A percentile compares a stretch with the other conserved stretches of the same genome.
phyloP scores from a whole-genome alignment of 768 basidiomycete species.

The Hygrophoropsis aurantiaca region DNA sequence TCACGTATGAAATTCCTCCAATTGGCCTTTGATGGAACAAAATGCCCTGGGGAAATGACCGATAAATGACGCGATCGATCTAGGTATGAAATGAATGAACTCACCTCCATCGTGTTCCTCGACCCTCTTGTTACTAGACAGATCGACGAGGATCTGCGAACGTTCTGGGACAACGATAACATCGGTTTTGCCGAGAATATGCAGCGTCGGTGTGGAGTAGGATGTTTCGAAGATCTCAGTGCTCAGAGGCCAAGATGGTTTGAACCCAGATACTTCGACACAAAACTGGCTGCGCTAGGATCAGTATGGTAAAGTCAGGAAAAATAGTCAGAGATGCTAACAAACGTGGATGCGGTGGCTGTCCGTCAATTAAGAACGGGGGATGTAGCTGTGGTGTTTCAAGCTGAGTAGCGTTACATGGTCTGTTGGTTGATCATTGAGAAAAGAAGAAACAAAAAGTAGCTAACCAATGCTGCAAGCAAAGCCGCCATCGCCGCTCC shows the following conservation, averaged over 20 bases:
- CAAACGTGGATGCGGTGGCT: conserved; percentile 76
- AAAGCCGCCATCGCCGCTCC: conserved; percentile 76
- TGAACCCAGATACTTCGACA: conserved; percentile 74
- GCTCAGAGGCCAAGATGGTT: conserved; percentile 44
- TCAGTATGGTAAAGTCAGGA: not conserved
- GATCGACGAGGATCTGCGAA: conserved; percentile 52
- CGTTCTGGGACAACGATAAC: conserved; percentile 73
- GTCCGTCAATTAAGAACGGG: conserved; percentile 60
- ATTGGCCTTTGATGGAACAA: conserved; percentile 72
- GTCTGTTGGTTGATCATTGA: too few species aligned
- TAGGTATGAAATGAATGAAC: conserved; percentile 19
- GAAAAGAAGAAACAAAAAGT: not conserved
- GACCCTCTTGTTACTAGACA: conserved; percentile 58
- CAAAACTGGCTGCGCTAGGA: conserved; percentile 60
- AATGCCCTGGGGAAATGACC: conserved; percentile 57
- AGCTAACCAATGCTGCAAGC: conserved; percentile 64
- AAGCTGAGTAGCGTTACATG: conserved; percentile 36
- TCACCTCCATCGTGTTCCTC: conserved; percentile 80
- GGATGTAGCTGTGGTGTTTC: conserved; percentile 54
- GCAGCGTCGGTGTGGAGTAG: conserved; percentile 72
- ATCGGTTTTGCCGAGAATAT: conserved; percentile 76
- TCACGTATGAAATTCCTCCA: conserved; percentile 77
- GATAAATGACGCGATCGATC: not conserved
- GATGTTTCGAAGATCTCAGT: conserved; percentile 48
- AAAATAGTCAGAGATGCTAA: conserved; percentile 31